Evolutionary conservation across 208 protist species (phyloP).

Genomic region (Endotrypanum monterogeii): DNA sequence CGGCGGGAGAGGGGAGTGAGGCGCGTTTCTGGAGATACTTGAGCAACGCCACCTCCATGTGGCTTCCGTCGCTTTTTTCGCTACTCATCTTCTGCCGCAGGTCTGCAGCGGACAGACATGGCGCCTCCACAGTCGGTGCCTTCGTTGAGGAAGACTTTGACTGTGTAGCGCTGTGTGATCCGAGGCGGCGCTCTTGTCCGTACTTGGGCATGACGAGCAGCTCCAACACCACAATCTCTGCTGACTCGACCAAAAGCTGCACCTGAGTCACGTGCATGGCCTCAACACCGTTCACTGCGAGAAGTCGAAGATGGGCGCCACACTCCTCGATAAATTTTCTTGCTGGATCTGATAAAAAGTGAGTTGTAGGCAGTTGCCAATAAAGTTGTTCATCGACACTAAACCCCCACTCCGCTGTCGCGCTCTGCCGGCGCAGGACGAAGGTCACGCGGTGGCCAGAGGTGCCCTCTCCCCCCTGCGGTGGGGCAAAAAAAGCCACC

Average conservation of each 20-base stretch:
- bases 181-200: background rate
- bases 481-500: slow-evolving; percentile 46
- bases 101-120: background rate
- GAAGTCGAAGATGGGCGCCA: slow-evolving; percentile 39
- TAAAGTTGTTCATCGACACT: slow-evolving; percentile 32
- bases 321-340: slow-evolving; percentile 40
- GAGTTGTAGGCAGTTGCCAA: slow-evolving; percentile 18
- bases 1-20: background rate
- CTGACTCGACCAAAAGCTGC: slow-evolving; percentile 32
- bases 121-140: background rate
- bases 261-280: slow-evolving; percentile 47
- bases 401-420: slow-evolving; percentile 36
- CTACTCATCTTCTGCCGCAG: background rate
- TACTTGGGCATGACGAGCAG: slow-evolving; percentile 52
- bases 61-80: background rate
- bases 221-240: slow-evolving; percentile 63
- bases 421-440: slow-evolving; percentile 40
- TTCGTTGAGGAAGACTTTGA: background rate
- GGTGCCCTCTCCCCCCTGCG: slow-evolving; percentile 54
- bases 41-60: background rate
- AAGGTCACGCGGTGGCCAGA: slow-evolving; percentile 57
- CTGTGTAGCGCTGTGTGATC: background rate
- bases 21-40: background rate
- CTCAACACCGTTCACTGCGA: slow-evolving; percentile 72
- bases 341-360: slow-evolving; percentile 20